A percentile compares a stretch with the other conserved stretches of the same genome.
These are phyloP conservation scores for Antrodiella citrinella DNA, from an alignment of 768 basidiomycete genomes.

Conservation along the genomic window DNA sequence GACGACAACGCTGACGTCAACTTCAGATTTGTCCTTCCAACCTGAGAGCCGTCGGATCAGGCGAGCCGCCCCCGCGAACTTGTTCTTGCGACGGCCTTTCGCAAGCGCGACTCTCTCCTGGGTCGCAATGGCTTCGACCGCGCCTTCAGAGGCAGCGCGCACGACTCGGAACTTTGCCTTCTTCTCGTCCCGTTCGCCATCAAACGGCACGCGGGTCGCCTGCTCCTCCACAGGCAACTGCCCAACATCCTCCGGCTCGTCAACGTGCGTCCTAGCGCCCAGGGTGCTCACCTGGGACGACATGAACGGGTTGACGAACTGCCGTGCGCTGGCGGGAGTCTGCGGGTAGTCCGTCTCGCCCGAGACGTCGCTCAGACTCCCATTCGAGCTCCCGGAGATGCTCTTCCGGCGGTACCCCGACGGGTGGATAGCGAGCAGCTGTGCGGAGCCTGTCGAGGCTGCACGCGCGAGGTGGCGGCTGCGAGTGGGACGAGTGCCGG, in stretches of 20 bases:
- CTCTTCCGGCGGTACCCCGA: background rate
- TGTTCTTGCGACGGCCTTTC: background rate
- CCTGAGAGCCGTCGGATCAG: too few relatives aligned
- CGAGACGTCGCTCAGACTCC: background rate
- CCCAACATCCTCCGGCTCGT: background rate
- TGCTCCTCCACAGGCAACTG: background rate
- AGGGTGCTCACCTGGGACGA: background rate
- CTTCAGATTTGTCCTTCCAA: background rate
- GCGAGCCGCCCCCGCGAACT: background rate
- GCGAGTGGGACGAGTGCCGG: background rate
- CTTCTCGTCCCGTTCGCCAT: background rate
- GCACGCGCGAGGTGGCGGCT: background rate
- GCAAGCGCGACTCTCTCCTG: background rate
- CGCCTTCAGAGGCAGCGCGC: background rate
- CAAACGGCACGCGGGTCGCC: too few relatives aligned
- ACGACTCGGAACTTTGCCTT: background rate
- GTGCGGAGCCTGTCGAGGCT: too few relatives aligned
- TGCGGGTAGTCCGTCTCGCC: background rate
- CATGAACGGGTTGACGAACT: background rate
- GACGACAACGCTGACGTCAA: background rate
- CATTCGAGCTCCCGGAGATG: background rate
- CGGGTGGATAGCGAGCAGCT: background rate
- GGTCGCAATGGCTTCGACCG: background rate
- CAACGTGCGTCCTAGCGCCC: background rate
- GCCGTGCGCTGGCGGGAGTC: too few relatives aligned